phyloP scores from a whole-genome alignment of 768 basidiomycete species.

The Royoungia palumana region DNA sequence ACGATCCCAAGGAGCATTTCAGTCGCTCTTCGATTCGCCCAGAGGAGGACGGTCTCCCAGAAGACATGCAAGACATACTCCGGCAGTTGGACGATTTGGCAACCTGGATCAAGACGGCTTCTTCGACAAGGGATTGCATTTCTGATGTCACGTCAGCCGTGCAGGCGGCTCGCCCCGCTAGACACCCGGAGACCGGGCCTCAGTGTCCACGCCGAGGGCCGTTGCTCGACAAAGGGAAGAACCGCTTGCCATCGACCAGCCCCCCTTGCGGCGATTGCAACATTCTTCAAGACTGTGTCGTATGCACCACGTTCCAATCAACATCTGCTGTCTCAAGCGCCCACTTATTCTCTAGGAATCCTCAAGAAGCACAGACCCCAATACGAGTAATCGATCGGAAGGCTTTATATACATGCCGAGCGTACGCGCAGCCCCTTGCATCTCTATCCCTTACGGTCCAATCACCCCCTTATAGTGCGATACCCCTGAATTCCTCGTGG shows the following conservation, averaged over 20 bases:
- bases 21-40: background rate
- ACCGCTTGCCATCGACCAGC: slow-evolving; percentile 10
- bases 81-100: slow-evolving; percentile 29
- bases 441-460: background rate
- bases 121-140: slow-evolving; percentile 11
- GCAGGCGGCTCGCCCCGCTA: background rate
- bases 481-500: slow-evolving; percentile 32
- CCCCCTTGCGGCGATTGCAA: background rate
- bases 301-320: slow-evolving; percentile 7
- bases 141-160: background rate
- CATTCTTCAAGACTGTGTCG: slow-evolving; percentile 4
- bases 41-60: slow-evolving; percentile 18
- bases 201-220: background rate
- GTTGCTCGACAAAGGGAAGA: slow-evolving; percentile 21
- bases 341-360: slow-evolving; percentile 11
- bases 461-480: slow-evolving; percentile 9
- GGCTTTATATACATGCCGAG: slow-evolving; percentile 29
- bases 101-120: slow-evolving; percentile 22
- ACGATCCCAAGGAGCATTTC: background rate
- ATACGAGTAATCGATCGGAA: slow-evolving; percentile 1
- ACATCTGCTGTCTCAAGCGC: background rate
- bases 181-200: background rate
- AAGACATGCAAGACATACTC: slow-evolving; percentile 27
- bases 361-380: background rate
- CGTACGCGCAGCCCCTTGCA: slow-evolving; percentile 13